Evolutionary conservation across 2,329 filamentous ascomycete species (phyloP).

Genomic region (Cladophialophora psammophila): DNA sequence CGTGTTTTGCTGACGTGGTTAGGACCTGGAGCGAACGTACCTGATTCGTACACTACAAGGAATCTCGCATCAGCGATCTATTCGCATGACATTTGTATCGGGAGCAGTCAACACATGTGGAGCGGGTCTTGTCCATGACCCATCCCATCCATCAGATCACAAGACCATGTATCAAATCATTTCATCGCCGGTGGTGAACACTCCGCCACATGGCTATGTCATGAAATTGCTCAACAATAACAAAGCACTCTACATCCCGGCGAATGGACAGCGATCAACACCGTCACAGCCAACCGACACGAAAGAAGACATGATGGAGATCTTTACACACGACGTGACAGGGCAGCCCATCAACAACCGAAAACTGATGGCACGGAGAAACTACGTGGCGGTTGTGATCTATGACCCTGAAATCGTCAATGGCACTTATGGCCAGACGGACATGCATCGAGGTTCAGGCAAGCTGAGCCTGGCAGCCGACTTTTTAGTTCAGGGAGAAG

Average conservation of each 20-base stretch:
- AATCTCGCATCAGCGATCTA: conserved; percentile 91
- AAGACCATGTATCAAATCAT: conserved; percentile 99
- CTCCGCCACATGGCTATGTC: conserved; percentile 82
- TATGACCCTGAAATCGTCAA: conserved; percentile 85
- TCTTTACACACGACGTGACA: conserved; percentile 92
- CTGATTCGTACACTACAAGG: conserved; percentile 94
- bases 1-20: conserved; percentile 19
- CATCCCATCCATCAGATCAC: conserved; percentile 86
- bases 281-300: conserved; percentile 80
- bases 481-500: conserved; percentile 80
- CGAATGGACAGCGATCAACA: conserved; percentile 77
- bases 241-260: conserved; percentile 87
- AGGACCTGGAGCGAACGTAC: conserved; percentile 94
- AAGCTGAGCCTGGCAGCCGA: conserved; percentile 90
- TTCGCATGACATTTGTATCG: conserved; percentile 96
- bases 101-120: conserved; percentile 89
- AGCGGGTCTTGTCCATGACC: conserved; percentile 93
- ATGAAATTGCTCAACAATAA: conserved; percentile 88
- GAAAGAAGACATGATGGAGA: conserved; percentile 99
- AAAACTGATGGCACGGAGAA: conserved; percentile 90
- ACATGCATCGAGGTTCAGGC: conserved; percentile 51
- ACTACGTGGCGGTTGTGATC: conserved; percentile 91
- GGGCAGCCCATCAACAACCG: conserved; percentile 83
- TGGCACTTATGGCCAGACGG: conserved; percentile 51
- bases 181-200: conserved; percentile 88